phyloP scores from a whole-genome alignment of 2,329 filamentous ascomycete species.

The Aspergillus puulaauensis region DNA sequence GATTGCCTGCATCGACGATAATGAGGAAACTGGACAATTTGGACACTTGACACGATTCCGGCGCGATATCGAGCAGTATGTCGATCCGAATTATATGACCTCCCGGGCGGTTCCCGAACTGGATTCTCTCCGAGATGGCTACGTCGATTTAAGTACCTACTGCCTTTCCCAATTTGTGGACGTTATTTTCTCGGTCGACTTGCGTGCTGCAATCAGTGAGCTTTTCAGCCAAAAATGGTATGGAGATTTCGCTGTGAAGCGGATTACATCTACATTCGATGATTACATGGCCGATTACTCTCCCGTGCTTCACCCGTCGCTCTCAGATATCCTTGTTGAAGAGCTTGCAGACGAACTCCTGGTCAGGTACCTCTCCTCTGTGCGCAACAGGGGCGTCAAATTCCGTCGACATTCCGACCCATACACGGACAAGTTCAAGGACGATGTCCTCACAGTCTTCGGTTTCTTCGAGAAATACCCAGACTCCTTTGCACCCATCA shows the following conservation, averaged over 20 bases:
- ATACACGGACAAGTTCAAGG: conserved; percentile 89
- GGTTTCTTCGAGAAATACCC: conserved; percentile 77
- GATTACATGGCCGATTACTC: conserved; percentile 92
- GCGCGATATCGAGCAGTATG: conserved; percentile 75
- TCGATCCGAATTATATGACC: conserved; percentile 75
- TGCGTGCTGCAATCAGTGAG: conserved; percentile 75
- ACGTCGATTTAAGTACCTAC: conserved; percentile 91
- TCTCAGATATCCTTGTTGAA: conserved; percentile 89
- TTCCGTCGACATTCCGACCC: conserved; percentile 77
- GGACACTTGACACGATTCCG: conserved; percentile 87
- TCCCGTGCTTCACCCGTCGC: conserved; percentile 77
- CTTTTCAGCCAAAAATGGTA: conserved; percentile 96
- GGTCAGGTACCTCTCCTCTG: conserved; percentile 75
- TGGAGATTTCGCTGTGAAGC: conserved; percentile 78
- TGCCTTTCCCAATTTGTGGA: conserved; percentile 84
- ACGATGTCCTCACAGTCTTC: conserved; percentile 87
- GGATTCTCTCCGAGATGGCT: conserved; percentile 76
- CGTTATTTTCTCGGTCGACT: conserved; percentile 88
- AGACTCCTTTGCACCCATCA: conserved; percentile 73
- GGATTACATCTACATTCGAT: conserved; percentile 91
- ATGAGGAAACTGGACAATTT: conserved; percentile 69
- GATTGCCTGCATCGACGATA: conserved; percentile 95
- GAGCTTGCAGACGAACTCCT: conserved; percentile 91
- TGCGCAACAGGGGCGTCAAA: conserved; percentile 86
- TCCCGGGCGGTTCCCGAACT: conserved; percentile 72